Evolutionary conservation across 345 rosid species (phyloP).

Genomic region (Corchorus olitorius): DNA sequence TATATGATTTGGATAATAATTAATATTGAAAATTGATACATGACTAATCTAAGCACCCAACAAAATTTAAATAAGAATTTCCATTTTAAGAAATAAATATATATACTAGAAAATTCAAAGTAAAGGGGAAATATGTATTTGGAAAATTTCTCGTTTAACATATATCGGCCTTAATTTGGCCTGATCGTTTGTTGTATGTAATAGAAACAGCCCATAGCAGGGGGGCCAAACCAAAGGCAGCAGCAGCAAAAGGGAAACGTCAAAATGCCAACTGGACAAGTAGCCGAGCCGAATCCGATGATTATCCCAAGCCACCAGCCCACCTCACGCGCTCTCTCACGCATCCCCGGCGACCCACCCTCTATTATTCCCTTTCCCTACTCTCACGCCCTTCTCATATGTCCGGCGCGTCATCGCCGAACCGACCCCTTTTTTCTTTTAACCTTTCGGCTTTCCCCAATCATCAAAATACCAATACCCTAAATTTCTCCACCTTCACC

Average conservation of each 20-base stretch:
- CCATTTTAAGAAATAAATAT: no score
- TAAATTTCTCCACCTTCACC: neutral
- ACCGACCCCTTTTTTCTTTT: slow-evolving; percentile 3
- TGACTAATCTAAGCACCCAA: no score
- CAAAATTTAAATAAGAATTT: no score
- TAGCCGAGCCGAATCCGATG: slow-evolving; percentile 47
- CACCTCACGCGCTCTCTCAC: slow-evolving; percentile 36
- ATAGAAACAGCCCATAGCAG: neutral
- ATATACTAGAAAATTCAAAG: no score
- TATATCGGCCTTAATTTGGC: neutral
- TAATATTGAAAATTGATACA: no score
- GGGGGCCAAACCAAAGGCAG: neutral
- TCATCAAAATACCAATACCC: neutral
- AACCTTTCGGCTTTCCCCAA: no score
- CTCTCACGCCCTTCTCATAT: slow-evolving; percentile 32
- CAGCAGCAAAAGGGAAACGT: slow-evolving; percentile 19
- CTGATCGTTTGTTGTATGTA: neutral
- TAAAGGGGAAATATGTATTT: neutral
- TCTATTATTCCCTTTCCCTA: slow-evolving; percentile 30
- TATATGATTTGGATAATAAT: no score
- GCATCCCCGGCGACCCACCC: slow-evolving; percentile 41
- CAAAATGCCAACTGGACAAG: slow-evolving; percentile 35
- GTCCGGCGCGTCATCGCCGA: slow-evolving; percentile 42
- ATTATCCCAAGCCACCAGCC: slow-evolving; percentile 35
- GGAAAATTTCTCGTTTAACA: neutral